Base-by-base conservation (phyloP, 1,284 basidiomycete genomes). In the Filobasidium uniguttulatum region DNA sequence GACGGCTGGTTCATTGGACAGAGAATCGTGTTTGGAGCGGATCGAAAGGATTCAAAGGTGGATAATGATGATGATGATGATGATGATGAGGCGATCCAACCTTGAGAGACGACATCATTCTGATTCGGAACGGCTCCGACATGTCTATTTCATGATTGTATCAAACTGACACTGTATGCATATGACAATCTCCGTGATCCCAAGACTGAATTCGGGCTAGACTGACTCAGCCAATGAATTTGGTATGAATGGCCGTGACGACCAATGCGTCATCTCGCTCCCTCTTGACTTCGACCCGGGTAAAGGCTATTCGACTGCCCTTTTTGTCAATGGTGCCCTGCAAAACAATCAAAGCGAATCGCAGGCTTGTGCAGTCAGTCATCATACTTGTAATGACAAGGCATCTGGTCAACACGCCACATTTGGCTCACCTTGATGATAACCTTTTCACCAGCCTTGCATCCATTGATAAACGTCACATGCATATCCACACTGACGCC, bases 1-100 rank as follows among this genome's bases (percentile, higher is more conserved):
- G 65, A 67, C 52, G 20, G 53, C 6, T 49, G 62, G 14, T 61
- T 67, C 44, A 50, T 67, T 9, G 46, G 55, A 8, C 65, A 67
- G 55, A 60, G 60, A 31, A 62, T 60, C 44, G 58, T 55, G 44
- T 46, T 62, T 28, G 44, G 28, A 33, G 35, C 43, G 23, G 35
- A 36, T 17, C 45, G 9, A n/a, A n/a, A 29, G 12, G 22, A n/a
- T n/a, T n/a, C n/a, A n/a, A n/a, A n/a, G n/a, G n/a, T n/a, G n/a
- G n/a, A n/a, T n/a, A n/a, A n/a, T n/a, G n/a, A n/a, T n/a, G n/a
- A n/a, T n/a, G n/a, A n/a, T n/a, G n/a, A n/a, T n/a, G n/a, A n/a
- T n/a, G n/a, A n/a, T n/a, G n/a, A n/a, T n/a, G n/a, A n/a, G n/a
- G n/a, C n/a, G n/a, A n/a, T n/a, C n/a, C n/a, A n/a, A n/a, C n/a